These are phyloP conservation scores for Mucor ambiguus DNA, from an alignment of 371 early-diverging fungal genomes.

Conservation along the genomic window DNA sequence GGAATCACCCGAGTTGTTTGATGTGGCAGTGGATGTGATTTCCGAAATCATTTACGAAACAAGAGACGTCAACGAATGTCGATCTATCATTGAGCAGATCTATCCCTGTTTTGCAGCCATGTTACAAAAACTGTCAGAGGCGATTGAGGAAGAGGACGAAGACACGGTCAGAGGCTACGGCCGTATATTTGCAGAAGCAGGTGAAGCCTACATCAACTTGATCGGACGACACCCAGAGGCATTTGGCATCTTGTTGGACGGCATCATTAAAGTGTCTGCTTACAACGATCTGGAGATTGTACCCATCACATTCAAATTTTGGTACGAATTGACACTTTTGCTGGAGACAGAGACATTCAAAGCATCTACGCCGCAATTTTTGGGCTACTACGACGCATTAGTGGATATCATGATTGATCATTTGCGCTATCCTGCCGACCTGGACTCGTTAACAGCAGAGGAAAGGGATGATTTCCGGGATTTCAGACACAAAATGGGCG, in stretches of 20 bases:
- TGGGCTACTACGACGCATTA: slow-evolving; percentile 68
- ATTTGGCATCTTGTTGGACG: slow-evolving; percentile 74
- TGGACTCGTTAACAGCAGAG: slow-evolving; percentile 73
- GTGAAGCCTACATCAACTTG: slow-evolving; percentile 80
- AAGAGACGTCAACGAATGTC: slow-evolving; percentile 58
- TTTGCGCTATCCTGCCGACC: slow-evolving; percentile 78
- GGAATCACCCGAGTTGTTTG: slow-evolving; percentile 71
- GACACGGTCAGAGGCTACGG: slow-evolving; percentile 72
- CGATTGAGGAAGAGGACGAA: slow-evolving; percentile 38
- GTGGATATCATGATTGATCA: slow-evolving; percentile 85
- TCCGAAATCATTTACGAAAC: slow-evolving; percentile 83
- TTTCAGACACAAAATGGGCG: slow-evolving; percentile 94
- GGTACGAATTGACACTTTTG: slow-evolving; percentile 78
- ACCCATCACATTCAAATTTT: slow-evolving; percentile 83
- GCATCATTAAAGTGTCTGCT: slow-evolving; percentile 72
- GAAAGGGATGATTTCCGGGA: slow-evolving; percentile 94
- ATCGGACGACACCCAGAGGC: slow-evolving; percentile 66
- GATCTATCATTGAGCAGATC: slow-evolving; percentile 61
- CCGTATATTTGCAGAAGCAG: slow-evolving; percentile 84
- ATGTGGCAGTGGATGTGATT: slow-evolving; percentile 82
- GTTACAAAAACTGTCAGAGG: slow-evolving; percentile 50
- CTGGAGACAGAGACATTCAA: slow-evolving; percentile 54
- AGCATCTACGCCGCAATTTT: slow-evolving; percentile 51
- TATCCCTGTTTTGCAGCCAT: slow-evolving; percentile 63
- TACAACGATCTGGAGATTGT: slow-evolving; percentile 72